Evolutionary conservation across 2,329 filamentous ascomycete species (phyloP), one percentile per base, ranked within the genome.

Genomic region (Trichoderma koningii): DNA sequence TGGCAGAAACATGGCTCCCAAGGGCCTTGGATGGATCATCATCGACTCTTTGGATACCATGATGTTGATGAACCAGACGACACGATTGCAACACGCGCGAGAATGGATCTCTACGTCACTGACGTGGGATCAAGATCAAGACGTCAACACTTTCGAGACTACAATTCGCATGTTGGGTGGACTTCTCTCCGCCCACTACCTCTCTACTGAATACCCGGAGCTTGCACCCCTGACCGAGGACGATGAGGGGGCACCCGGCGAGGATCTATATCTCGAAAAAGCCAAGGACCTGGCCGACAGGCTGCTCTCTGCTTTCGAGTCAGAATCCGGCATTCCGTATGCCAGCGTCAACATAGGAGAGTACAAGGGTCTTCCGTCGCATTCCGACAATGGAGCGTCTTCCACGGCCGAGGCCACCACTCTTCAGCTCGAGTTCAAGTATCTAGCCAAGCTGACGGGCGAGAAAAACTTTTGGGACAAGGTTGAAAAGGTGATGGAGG

Each of bases 91-190:
- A 44, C 88, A 96, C 73, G 94, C 95, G 30, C 85, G 94, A 64
- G 86, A 96, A 73, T 99, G 95, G 95, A 87, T 99, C 55, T 84
- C 91, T 1, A 89, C 87, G 5, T 88, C 88, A 7, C 78, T 98
- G 68, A 89, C 88, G 12, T 98, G 96, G 79, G 89, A 97, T 66
- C 92, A 97, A 76, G 85, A 97, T 72, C 93, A 97, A 75, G 92
- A 97, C 75, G 94, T 99, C 64, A 98, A 93, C 76, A 97, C 93
- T 0, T 99, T 98, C 71, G 95, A 99, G 80, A 98, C 94, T 7
- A 98, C 94, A 0, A 98, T 98, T 71, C 90, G 95, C 60, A 98
- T 98, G 93, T 82, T 99, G 56, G 95, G 95, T 17, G 95, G 95
- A 12, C 82, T 99, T 48, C 82, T 99, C 41, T 93, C 93, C 1